phyloP scores from a whole-genome alignment of 140 eudicot species.

The Bidens hawaiensis region DNA sequence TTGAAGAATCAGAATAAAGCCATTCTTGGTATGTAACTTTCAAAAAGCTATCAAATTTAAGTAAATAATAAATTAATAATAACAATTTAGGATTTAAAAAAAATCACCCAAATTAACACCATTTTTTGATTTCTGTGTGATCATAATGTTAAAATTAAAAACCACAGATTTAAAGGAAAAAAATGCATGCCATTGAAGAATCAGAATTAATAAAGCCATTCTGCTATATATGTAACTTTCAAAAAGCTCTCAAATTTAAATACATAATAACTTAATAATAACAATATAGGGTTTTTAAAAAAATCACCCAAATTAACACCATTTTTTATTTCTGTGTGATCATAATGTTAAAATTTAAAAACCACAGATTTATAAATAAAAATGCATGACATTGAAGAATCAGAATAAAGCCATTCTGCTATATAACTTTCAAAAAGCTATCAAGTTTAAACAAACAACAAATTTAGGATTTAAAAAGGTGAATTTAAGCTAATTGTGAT shows the following conservation, averaged over 20 bases:
- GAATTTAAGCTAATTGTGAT: conserved; percentile 3
- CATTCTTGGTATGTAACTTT: conserved; percentile 30
- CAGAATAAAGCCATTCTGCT: conserved; percentile 35
- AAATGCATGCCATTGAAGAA: conserved; percentile 15
- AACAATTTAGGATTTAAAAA: conserved; percentile 5
- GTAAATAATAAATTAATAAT: not conserved
- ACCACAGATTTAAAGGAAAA: conserved; percentile 12
- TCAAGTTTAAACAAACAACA: not conserved
- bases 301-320: too few relatives aligned
- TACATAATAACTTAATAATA: not conserved
- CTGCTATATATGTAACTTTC: conserved; percentile 28
- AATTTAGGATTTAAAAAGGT: conserved; percentile 1
- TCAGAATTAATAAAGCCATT: conserved; percentile 36
- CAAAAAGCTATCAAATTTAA: conserved; percentile 14
- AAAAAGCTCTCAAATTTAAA: conserved; percentile 14
- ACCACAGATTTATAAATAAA: too few relatives aligned
- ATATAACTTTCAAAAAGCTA: conserved; percentile 25
- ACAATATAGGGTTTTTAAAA: too few relatives aligned
- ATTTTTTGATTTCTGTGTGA: too few relatives aligned
- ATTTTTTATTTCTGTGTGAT: too few relatives aligned
- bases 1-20: conserved; percentile 31
- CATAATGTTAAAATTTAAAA: too few relatives aligned
- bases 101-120: too few relatives aligned
- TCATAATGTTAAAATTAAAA: too few relatives aligned
- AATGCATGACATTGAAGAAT: conserved; percentile 19